These are phyloP conservation scores for Monosporascus ibericus DNA, from an alignment of 2,329 filamentous ascomycete species.

Conservation along the genomic window DNA sequence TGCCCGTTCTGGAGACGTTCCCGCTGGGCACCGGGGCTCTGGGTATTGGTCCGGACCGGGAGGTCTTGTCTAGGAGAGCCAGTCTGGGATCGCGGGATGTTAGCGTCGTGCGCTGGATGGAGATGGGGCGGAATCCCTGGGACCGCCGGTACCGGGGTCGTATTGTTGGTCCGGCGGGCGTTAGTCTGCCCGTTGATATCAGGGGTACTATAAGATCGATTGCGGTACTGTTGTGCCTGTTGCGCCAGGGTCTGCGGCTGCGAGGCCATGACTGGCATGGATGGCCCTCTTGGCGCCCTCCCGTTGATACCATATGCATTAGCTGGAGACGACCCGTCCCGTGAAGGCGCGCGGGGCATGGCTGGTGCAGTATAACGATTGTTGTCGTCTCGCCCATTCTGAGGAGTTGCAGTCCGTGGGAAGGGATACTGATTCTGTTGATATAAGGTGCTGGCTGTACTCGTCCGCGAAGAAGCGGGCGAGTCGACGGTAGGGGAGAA, in stretches of 20 bases:
- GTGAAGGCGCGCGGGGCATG: constrained; percentile 72
- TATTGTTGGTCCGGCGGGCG: constrained; percentile 50
- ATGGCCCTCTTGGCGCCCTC: constrained; percentile 68
- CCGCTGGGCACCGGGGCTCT: constrained; percentile 63
- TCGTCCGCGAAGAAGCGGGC: constrained; percentile 68
- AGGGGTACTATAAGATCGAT: constrained; percentile 89
- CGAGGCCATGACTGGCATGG: constrained; percentile 65
- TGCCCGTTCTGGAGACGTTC: constrained; percentile 50
- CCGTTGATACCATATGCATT: constrained; percentile 56
- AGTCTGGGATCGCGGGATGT: constrained; percentile 71
- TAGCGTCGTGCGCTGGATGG: constrained; percentile 53
- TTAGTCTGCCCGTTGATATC: constrained; percentile 74
- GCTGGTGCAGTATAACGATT: constrained; percentile 86
- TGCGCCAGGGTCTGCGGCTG: constrained; percentile 47
- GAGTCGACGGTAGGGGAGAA: constrained; percentile 86
- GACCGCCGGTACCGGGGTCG: constrained; percentile 58
- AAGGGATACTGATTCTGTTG: constrained; percentile 54
- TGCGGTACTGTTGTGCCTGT: constrained; percentile 64
- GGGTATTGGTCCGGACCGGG: constrained; percentile 62
- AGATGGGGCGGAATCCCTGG: constrained; percentile 71
- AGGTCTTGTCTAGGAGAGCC: constrained; percentile 69
- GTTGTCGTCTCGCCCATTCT: constrained; percentile 63
- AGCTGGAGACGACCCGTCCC: constrained; percentile 61
- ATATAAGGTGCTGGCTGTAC: constrained; percentile 70
- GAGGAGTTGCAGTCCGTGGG: constrained; percentile 65